A percentile compares a stretch with the other conserved stretches of the same genome.
Conservation (phyloP, 2,329 filamentous ascomycete species). For the Didymosphaeria variabile region DNA sequence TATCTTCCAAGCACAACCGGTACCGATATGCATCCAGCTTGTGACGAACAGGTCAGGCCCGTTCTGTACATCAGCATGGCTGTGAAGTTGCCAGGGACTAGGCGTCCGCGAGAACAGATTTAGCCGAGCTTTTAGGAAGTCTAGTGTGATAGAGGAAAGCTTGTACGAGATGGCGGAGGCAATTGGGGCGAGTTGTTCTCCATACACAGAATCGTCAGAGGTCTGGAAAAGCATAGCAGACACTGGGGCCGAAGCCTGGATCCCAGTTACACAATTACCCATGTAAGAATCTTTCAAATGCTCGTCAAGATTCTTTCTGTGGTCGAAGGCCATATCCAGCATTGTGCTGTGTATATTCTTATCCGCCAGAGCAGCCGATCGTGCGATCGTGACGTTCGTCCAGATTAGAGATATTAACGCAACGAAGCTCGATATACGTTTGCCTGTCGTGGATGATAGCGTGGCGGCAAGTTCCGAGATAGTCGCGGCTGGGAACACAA, state of each 20-base stretch:
- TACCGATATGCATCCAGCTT: conserved; percentile 38
- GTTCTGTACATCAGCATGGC: conserved; percentile 21
- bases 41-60: conserved; percentile 42
- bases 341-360: conserved; percentile 17
- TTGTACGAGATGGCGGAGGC: not conserved
- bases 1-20: conserved; percentile 33
- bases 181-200: conserved; percentile 9
- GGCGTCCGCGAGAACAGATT: conserved; percentile 13
- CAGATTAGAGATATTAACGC: conserved; percentile 30
- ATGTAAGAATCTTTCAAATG: conserved; percentile 16
- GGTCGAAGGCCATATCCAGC: conserved; percentile 29
- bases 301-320: conserved; percentile 18
- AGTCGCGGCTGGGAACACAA: conserved; percentile 11
- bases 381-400: conserved; percentile 29
- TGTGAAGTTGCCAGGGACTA: conserved; percentile 11
- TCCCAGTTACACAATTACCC: conserved; percentile 21
- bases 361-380: conserved; percentile 10
- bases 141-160: conserved; percentile 1
- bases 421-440: conserved; percentile 24
- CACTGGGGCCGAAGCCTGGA: conserved; percentile 12
- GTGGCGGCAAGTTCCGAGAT: conserved; percentile 13
- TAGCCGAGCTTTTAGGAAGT: conserved; percentile 26
- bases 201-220: not conserved
- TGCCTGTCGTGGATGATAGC: conserved; percentile 7
- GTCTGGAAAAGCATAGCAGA: conserved; percentile 4